A percentile compares a stretch with the other conserved stretches of the same genome.
phyloP scores from a whole-genome alignment of 2,329 filamentous ascomycete species.

The Botryotinia globosa region DNA sequence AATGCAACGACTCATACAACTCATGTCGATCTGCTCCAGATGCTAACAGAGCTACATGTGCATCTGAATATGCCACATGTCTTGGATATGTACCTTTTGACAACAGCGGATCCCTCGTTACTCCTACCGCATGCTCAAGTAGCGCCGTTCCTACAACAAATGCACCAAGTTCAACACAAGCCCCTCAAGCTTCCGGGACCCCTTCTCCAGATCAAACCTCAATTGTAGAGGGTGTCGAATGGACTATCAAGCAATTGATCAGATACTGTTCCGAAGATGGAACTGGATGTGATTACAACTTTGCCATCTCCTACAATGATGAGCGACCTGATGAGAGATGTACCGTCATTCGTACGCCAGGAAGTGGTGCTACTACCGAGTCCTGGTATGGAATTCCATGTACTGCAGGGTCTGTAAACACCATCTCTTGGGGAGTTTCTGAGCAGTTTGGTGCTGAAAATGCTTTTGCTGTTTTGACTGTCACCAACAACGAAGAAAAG shows the following conservation, averaged over 20 bases:
- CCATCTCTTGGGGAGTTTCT: conserved; percentile 3
- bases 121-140: background rate
- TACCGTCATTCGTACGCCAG: background rate
- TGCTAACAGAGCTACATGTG: background rate
- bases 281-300: conserved; percentile 14
- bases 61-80: background rate
- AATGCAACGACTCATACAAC: background rate
- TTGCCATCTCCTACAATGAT: background rate
- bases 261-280: conserved; percentile 1
- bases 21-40: background rate
- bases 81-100: conserved; percentile 1
- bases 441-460: background rate
- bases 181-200: background rate
- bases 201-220: background rate
- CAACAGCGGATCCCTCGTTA: background rate
- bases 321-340: background rate
- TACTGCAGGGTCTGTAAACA: background rate
- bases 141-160: background rate
- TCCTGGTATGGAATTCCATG: conserved; percentile 1
- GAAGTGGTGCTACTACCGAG: conserved; percentile 2
- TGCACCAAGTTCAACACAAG: background rate
- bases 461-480: conserved; percentile 1
- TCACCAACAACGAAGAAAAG: background rate
- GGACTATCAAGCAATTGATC: conserved; percentile 5
- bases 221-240: background rate